Percentiles rank a stretch among this genome's conserved stretches.
Conservation (phyloP, 1,284 basidiomycete species). For the Papiliotrema flavescens region DNA sequence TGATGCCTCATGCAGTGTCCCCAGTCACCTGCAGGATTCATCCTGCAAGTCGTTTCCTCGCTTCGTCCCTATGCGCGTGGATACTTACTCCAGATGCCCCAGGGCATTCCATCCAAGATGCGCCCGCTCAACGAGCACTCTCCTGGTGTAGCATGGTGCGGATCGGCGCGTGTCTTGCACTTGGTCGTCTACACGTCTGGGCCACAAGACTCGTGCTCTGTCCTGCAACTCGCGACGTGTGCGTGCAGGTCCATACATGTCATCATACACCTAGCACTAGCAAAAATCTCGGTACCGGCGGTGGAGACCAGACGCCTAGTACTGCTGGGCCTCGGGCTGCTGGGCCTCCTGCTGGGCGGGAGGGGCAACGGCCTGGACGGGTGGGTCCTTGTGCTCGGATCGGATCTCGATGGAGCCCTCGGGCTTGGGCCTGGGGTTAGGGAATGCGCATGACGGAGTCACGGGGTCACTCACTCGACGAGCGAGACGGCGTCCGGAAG, state of each 20-base stretch:
- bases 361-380: constrained; percentile 33
- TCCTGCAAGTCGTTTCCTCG: no score
- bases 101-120: no score
- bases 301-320: constrained; percentile 2
- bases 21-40: no score
- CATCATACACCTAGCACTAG: constrained; percentile 3
- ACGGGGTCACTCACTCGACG: constrained; percentile 57
- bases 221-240: not conserved
- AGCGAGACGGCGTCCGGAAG: constrained; percentile 95
- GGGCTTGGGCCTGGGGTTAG: constrained; percentile 52
- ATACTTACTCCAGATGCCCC: no score
- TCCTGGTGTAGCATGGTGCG: no score
- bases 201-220: no score
- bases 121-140: no score
- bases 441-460: constrained; percentile 13
- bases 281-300: no score
- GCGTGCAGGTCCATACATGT: not conserved
- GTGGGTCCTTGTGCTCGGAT: constrained; percentile 48
- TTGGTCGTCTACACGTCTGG: no score
- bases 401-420: constrained; percentile 53
- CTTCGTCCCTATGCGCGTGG: no score
- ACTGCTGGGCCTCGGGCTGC: constrained; percentile 5
- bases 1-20: no score
- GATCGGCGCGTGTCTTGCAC: no score
- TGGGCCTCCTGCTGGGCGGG: constrained; percentile 16